Evolutionary conservation across 202 grass and related monocot genomes (phyloP).

Genomic region (Bolboschoenoplectus hybrid): DNA sequence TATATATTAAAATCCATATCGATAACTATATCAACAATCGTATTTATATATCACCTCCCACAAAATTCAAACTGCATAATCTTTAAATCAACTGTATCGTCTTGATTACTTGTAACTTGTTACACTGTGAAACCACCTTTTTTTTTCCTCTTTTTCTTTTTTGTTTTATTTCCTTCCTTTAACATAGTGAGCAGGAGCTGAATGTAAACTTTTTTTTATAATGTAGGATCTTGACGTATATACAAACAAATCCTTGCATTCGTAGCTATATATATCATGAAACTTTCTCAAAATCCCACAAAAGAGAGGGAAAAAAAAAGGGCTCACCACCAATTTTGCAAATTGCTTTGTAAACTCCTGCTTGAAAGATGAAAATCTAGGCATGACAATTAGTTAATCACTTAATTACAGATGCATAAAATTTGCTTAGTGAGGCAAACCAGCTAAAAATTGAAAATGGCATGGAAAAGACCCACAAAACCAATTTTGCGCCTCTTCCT

Average conservation of each 20-base stretch:
- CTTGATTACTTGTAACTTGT: neutral
- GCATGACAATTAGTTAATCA: constrained; percentile 20
- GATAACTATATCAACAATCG: no score
- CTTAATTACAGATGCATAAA: constrained; percentile 31
- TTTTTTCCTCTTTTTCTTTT: neutral
- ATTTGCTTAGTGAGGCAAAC: neutral
- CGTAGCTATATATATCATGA: neutral
- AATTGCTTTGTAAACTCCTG: neutral
- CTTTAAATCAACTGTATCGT: neutral
- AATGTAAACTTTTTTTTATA: neutral
- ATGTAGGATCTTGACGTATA: neutral
- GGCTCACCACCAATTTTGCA: neutral
- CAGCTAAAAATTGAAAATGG: neutral
- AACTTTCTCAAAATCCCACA: neutral
- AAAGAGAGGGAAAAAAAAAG: neutral
- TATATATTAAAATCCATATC: no score
- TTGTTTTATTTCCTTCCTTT: neutral
- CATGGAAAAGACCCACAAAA: neutral
- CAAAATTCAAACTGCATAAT: neutral
- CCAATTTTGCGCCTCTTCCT: neutral
- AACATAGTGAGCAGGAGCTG: neutral
- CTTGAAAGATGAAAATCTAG: neutral
- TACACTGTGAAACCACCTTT: neutral
- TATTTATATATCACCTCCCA: no score
- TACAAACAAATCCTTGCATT: neutral